These are phyloP conservation scores for Thalassiosira profunda DNA, from an alignment of 108 stramenopile genomes.

Conservation along the genomic window DNA sequence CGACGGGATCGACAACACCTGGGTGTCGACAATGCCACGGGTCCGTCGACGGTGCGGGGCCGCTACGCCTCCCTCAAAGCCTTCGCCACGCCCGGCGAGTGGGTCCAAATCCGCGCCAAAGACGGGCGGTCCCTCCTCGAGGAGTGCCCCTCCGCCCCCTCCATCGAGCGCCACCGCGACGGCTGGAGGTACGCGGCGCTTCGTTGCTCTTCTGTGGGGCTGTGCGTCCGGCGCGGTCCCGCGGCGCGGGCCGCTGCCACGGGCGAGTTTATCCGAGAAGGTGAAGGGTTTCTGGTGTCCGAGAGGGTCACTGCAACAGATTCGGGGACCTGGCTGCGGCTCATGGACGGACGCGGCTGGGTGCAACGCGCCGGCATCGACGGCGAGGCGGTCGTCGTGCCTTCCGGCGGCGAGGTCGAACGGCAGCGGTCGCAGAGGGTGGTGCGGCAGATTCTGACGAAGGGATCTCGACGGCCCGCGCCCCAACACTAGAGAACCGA, in stretches of 20 bases:
- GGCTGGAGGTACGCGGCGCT: conserved; percentile 78
- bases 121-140: conserved; percentile 62
- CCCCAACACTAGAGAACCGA: too few species aligned
- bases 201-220: too few species aligned
- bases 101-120: conserved; percentile 79
- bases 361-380: conserved; percentile 57
- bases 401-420: conserved; percentile 17
- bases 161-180: conserved; percentile 74
- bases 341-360: conserved; percentile 79
- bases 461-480: conserved; percentile 8
- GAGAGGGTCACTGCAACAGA: conserved; percentile 72
- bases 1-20: too few species aligned
- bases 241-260: conserved; percentile 62
- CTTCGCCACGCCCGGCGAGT: conserved; percentile 73
- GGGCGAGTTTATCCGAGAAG: conserved; percentile 41
- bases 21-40: conserved; percentile 50
- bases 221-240: conserved; percentile 71
- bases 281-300: conserved; percentile 63
- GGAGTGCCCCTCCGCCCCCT: conserved; percentile 66
- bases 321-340: conserved; percentile 67
- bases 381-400: conserved; percentile 61
- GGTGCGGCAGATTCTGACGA: conserved; percentile 26
- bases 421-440: conserved; percentile 5
- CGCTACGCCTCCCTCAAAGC: conserved; percentile 55
- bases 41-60: conserved; percentile 16